A percentile compares a stretch with the other conserved stretches of the same genome.
phyloP scores from a whole-genome alignment of 1,284 basidiomycete species.

The Heterobasidion parviporum region DNA sequence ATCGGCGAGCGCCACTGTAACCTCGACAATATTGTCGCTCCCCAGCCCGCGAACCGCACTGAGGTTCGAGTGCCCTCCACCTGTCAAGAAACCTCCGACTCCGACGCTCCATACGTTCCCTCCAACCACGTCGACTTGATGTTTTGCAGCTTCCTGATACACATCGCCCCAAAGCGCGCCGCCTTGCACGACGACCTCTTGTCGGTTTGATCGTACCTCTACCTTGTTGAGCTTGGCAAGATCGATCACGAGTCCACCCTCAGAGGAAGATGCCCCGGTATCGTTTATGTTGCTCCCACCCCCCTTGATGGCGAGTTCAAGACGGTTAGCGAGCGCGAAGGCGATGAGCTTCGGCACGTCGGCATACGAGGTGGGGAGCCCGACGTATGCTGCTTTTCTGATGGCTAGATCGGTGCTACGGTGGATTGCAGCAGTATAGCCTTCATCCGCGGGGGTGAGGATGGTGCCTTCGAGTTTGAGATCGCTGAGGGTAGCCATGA shows the following conservation, averaged over 20 bases:
- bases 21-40: neutral
- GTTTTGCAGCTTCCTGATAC: neutral
- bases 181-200: neutral
- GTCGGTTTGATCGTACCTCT: neutral
- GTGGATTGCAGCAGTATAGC: neutral
- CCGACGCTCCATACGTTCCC: neutral
- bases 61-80: neutral
- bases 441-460: neutral
- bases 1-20: neutral
- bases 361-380: neutral
- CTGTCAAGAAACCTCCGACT: neutral
- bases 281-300: neutral
- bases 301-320: neutral
- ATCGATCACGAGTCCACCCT: neutral
- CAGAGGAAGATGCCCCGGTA: neutral
- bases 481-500: neutral
- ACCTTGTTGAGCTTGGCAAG: neutral
- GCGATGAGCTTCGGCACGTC: neutral
- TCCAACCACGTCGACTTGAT: neutral
- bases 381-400: neutral
- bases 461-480: neutral
- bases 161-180: neutral
- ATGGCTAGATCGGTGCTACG: neutral
- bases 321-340: neutral
- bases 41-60: neutral